Base-by-base conservation (phyloP, 352 stramenopile species). In the Hyaloperonospora arabidopsidis region DNA sequence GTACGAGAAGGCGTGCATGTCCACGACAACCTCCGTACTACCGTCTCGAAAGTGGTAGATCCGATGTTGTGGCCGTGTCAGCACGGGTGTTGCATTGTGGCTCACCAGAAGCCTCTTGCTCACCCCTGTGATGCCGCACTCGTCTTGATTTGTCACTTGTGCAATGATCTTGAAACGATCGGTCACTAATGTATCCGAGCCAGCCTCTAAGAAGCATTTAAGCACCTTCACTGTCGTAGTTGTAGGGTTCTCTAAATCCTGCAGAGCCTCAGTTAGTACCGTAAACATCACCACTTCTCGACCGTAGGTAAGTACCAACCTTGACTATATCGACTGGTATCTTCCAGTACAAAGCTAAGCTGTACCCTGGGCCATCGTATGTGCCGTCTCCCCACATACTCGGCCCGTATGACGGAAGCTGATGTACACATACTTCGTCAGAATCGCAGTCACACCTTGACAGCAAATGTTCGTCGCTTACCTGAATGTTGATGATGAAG, bases 141-240 rank as follows among this genome's bases (percentile, higher is more conserved):
- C 79, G 56, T 90, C 76, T 44, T 89, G 74, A 52, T 93, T 93
- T 15, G 76, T 86, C 52, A 93, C 82, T 59, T 93, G 82, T 0
- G 78, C 79, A 50, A 93, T 93, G 29, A 90, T 78, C 45, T 93
- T 93, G 65, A 93, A 93, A 23, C 82, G 76, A 49, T 93, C 82
- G 2, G 80, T 88, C 38, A 93, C 45, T 7, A 70, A 73, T 41
- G 76, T 74, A 49, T 92, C 82, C 21, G 67, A 70, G 6, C 67
- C 76, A 0, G 82, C 79, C 13, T 84, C 56, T 13, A 89, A 45
- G 59, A 93, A 93, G n/a, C 78, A 67, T 56, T 86, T 80, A 12
- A 90, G 59, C 6, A 93, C 67, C 19, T 66, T 67, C 7, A 88
- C 44, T n/a, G 71, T 72, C 10, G 71, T 81, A 1, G 67, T 77